These are phyloP conservation scores for Rhizomucor pusillus DNA, from an alignment of 371 early-diverging fungal species.

Conservation along the genomic window DNA sequence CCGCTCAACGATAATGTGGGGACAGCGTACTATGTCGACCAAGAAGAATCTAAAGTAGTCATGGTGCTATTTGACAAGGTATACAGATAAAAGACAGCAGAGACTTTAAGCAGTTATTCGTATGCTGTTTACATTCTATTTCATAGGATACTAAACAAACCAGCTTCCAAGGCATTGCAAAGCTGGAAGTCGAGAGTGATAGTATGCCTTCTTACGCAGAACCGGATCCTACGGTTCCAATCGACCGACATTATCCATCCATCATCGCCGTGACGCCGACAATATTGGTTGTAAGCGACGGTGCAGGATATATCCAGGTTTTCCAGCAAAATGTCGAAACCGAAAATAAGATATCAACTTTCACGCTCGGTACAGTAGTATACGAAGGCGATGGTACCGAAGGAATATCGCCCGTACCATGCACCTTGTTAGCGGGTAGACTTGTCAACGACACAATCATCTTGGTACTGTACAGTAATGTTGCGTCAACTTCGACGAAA, in stretches of 20 bases:
- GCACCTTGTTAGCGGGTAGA: slow-evolving; percentile 31
- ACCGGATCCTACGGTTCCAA: slow-evolving; percentile 20
- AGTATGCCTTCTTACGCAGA: slow-evolving; percentile 29
- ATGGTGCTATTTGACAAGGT: slow-evolving; percentile 46
- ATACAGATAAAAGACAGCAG: slow-evolving; percentile 9
- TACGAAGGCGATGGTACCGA: slow-evolving; percentile 38
- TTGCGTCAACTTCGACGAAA: slow-evolving; percentile 16
- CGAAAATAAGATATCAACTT: too few relatives aligned
- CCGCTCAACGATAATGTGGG: slow-evolving; percentile 20
- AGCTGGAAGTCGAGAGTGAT: slow-evolving; percentile 24
- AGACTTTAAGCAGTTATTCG: too few relatives aligned
- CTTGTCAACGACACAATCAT: slow-evolving; percentile 17
- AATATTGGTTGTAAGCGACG: slow-evolving; percentile 30
- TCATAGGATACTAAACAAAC: background rate
- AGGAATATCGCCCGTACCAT: slow-evolving; percentile 46
- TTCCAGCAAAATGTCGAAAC: background rate
- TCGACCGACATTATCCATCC: slow-evolving; percentile 36
- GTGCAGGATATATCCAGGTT: slow-evolving; percentile 31
- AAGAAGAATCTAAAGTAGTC: slow-evolving; percentile 30
- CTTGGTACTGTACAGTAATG: slow-evolving; percentile 37
- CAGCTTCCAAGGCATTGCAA: slow-evolving; percentile 9
- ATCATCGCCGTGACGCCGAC: slow-evolving; percentile 22
- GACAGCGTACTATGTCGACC: slow-evolving; percentile 44
- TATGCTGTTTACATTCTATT: too few relatives aligned
- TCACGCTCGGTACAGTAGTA: slow-evolving; percentile 11